Evolutionary conservation across 2,329 filamentous ascomycete genomes (phyloP).

Genomic region (Trichoderma sp.): DNA sequence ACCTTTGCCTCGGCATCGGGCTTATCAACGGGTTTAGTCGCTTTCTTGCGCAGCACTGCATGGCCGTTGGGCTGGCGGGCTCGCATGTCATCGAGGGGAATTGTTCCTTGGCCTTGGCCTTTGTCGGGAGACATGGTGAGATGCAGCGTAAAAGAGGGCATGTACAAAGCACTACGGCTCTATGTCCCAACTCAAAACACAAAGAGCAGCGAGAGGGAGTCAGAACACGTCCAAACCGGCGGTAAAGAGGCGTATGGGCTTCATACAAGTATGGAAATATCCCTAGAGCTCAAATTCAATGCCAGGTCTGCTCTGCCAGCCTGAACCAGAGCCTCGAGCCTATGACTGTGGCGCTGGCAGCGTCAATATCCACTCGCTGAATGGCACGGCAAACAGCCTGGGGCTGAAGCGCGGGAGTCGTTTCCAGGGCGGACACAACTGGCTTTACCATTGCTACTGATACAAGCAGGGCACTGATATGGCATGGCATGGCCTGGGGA

Average conservation of each 20-base stretch:
- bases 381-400: conserved; percentile 8
- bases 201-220: background rate
- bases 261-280: background rate
- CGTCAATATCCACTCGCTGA: background rate
- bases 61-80: conserved; percentile 30
- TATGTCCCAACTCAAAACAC: background rate
- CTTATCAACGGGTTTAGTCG: conserved; percentile 14
- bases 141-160: background rate
- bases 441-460: background rate
- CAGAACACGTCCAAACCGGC: background rate
- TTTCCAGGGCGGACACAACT: background rate
- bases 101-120: conserved; percentile 23
- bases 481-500: background rate
- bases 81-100: conserved; percentile 31
- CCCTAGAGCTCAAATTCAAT: background rate
- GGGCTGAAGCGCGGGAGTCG: conserved; percentile 21
- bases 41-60: conserved; percentile 28
- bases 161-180: background rate
- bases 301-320: background rate
- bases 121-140: conserved; percentile 30
- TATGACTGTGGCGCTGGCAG: conserved; percentile 10
- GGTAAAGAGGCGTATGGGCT: background rate
- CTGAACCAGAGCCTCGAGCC: background rate
- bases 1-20: background rate
- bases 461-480: background rate